A percentile compares a stretch with the other conserved stretches of the same genome.
Evolutionary conservation across 1,284 basidiomycete species (phyloP).

Genomic region (Termitomyces sp.): DNA sequence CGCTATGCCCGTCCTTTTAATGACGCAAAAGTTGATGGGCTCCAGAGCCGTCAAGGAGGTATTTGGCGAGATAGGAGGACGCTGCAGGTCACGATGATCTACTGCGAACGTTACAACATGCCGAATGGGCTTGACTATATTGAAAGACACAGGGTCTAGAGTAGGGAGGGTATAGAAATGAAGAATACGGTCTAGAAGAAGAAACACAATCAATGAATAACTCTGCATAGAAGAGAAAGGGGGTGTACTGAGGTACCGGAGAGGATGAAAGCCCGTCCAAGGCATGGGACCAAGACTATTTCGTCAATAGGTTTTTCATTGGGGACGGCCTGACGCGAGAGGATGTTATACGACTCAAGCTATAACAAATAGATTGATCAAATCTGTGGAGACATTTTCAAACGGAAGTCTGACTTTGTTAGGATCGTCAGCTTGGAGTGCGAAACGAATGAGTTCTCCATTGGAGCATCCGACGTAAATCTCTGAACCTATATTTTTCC

Average conservation of each 20-base stretch:
- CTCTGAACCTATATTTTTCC: constrained; percentile 47
- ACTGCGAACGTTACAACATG: constrained; percentile 76
- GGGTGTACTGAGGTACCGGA: constrained; percentile 47
- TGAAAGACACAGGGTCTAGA: constrained; percentile 63
- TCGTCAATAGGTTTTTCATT: constrained; percentile 66
- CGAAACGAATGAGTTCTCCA: constrained; percentile 65
- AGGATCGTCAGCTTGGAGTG: constrained; percentile 51
- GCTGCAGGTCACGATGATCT: constrained; percentile 70
- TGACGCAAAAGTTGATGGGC: constrained; percentile 72
- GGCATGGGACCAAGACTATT: constrained; percentile 72
- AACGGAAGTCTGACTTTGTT: constrained; percentile 38
- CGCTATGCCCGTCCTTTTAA: constrained; percentile 66
- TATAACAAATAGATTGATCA: constrained; percentile 22
- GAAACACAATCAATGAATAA: constrained; percentile 5
- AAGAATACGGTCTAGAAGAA: constrained; percentile 61
- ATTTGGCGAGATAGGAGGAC: constrained; percentile 40
- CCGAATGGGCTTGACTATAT: constrained; percentile 72
- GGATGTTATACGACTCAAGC: constrained; percentile 59
- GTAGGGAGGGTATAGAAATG: constrained; percentile 78
- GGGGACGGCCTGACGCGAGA: constrained; percentile 63
- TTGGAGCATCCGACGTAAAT: constrained; percentile 73
- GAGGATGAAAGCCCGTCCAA: constrained; percentile 65
- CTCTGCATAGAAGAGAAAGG: constrained; percentile 16
- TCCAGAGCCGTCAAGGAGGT: constrained; percentile 37
- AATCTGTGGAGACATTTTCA: constrained; percentile 3